phyloP scores from a whole-genome alignment of 257 asterid species.

The Cordia subcordata region DNA sequence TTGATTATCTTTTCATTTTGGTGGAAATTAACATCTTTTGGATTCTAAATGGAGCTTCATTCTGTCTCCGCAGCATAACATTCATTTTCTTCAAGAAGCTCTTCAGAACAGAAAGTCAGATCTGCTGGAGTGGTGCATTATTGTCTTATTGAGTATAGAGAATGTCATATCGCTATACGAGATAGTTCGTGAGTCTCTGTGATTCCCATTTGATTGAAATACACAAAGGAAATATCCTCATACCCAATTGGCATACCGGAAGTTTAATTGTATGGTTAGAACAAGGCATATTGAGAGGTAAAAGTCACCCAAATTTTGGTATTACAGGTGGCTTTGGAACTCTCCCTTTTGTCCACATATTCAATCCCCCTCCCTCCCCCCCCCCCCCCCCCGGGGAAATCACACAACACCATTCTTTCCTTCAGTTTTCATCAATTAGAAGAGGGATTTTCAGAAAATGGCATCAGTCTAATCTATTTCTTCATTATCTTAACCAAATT shows the following conservation, averaged over 20 bases:
- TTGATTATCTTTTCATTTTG: background rate
- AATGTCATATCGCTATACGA: slow-evolving; percentile 57
- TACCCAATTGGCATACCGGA: background rate
- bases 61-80: slow-evolving; percentile 77
- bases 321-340: too few species aligned
- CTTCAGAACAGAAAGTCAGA: slow-evolving; percentile 89
- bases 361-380: too few species aligned
- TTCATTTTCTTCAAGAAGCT: slow-evolving; percentile 96
- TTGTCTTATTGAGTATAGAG: slow-evolving; percentile 68
- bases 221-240: background rate
- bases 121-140: slow-evolving; percentile 92
- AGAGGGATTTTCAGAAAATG: too few species aligned
- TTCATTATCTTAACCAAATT: too few species aligned
- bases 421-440: too few species aligned
- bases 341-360: too few species aligned
- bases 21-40: background rate
- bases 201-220: slow-evolving; percentile 17
- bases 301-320: too few species aligned
- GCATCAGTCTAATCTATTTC: too few species aligned
- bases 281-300: too few species aligned
- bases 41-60: slow-evolving; percentile 6
- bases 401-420: too few species aligned
- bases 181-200: slow-evolving; percentile 59
- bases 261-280: background rate
- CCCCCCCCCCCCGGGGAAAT: too few species aligned